These are phyloP conservation scores for Verticillium nubilum DNA, from an alignment of 2,329 filamentous ascomycete genomes.

Conservation along the genomic window DNA sequence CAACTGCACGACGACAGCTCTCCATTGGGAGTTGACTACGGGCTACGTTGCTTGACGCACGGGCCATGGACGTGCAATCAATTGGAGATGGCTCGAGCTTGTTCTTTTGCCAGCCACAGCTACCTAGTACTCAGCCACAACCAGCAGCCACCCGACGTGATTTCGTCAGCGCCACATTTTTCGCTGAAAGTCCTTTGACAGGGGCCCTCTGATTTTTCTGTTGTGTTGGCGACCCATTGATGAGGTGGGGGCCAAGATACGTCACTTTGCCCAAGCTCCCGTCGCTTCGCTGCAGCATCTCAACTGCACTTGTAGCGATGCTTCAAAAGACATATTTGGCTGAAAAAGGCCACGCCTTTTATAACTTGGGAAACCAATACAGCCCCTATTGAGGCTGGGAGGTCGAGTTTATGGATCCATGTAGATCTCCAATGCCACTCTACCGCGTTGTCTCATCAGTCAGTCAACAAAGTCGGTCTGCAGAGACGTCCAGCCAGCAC, in stretches of 20 bases:
- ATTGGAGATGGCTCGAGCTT: not conserved
- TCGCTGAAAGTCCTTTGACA: not conserved
- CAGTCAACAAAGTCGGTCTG: not conserved
- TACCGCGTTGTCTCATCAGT: not conserved
- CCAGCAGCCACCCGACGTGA: not conserved
- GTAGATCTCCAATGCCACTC: not conserved
- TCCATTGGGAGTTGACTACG: not conserved
- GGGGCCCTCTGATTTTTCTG: not conserved
- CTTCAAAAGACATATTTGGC: not conserved
- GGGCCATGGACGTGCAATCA: not conserved
- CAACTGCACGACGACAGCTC: not conserved
- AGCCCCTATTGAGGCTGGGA: not conserved
- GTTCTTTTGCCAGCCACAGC: not conserved
- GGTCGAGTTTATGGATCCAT: not conserved
- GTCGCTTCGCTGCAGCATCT: not conserved
- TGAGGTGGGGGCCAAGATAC: not conserved
- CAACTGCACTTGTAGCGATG: not conserved
- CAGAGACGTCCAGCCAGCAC: not conserved
- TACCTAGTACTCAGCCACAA: not conserved
- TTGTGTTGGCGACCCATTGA: not conserved
- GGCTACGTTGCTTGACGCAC: slow-evolving; percentile 1
- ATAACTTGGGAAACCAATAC: not conserved
- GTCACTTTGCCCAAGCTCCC: not conserved
- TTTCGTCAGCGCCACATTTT: not conserved
- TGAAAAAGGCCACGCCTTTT: not conserved